These are phyloP conservation scores for Phytophthora lateralis DNA, from an alignment of 352 stramenopile genomes.

Conservation along the genomic window DNA sequence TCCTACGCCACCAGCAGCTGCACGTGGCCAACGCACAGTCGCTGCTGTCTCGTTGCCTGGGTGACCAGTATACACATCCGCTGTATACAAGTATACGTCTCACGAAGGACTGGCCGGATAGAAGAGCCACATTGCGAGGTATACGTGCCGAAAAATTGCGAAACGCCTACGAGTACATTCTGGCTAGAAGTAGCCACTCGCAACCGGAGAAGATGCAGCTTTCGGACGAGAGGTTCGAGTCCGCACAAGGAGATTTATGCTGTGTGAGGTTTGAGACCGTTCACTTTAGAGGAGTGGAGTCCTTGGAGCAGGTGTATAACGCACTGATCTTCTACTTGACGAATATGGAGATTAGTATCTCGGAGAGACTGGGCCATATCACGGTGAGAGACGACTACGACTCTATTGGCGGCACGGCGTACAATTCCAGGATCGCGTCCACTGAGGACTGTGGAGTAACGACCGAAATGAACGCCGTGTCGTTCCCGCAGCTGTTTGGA, in stretches of 20 bases:
- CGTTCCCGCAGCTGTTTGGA: constrained; percentile 32
- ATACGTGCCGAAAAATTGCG: constrained; percentile 36
- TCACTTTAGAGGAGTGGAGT: constrained; percentile 38
- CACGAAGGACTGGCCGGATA: constrained; percentile 22
- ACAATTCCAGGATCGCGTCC: constrained; percentile 34
- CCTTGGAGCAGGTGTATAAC: constrained; percentile 43
- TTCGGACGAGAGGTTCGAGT: constrained; percentile 31
- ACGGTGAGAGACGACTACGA: constrained; percentile 54
- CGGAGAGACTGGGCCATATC: constrained; percentile 39
- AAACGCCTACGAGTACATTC: constrained; percentile 38
- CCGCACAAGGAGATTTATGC: constrained; percentile 28
- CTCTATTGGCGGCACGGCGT: constrained; percentile 27
- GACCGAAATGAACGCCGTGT: constrained; percentile 39
- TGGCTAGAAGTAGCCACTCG: constrained; percentile 25
- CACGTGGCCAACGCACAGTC: constrained; percentile 45
- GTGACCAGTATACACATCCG: constrained; percentile 31
- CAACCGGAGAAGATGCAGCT: constrained; percentile 40
- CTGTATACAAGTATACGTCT: constrained; percentile 28
- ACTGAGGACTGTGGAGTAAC: constrained; percentile 29
- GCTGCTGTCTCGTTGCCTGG: constrained; percentile 38
- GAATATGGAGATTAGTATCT: constrained; percentile 54
- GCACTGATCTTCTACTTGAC: constrained; percentile 44
- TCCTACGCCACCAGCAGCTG: constrained; percentile 43
- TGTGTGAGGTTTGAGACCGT: constrained; percentile 42
- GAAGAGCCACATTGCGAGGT: constrained; percentile 21